phyloP scores from a whole-genome alignment of 2,329 filamentous ascomycete species.

The Aspergillus sp. region DNA sequence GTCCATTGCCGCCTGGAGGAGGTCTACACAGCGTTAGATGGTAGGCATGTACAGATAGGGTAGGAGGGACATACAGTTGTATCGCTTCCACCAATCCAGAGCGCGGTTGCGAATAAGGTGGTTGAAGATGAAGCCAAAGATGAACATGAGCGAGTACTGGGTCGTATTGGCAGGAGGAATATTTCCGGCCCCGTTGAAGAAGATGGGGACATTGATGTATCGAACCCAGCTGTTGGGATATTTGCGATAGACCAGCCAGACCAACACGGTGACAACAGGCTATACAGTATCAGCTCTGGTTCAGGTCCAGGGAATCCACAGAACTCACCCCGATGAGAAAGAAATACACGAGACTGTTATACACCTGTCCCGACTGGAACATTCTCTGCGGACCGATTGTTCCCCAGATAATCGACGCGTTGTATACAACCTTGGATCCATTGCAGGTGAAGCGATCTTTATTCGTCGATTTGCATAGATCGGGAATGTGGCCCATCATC shows the following conservation, averaged over 20 bases:
- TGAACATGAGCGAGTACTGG: conserved; percentile 29
- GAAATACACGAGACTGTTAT: conserved; percentile 27
- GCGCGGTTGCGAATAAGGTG: conserved; percentile 23
- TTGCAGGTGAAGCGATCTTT: conserved; percentile 28
- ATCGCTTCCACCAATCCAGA: conserved; percentile 29
- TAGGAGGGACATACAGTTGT: conserved; percentile 19
- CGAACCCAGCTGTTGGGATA: conserved; percentile 27
- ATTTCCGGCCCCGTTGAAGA: conserved; percentile 29
- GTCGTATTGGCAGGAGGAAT: conserved; percentile 29
- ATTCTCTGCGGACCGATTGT: conserved; percentile 29
- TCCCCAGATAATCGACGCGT: conserved; percentile 29
- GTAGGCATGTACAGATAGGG: neutral
- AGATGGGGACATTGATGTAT: conserved; percentile 30
- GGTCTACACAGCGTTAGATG: neutral
- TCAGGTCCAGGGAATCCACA: neutral
- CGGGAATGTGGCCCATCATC: conserved; percentile 24
- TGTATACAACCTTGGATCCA: conserved; percentile 29
- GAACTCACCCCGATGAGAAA: conserved; percentile 24
- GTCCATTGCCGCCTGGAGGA: conserved; percentile 28
- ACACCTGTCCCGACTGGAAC: conserved; percentile 26
- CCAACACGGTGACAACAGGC: conserved; percentile 24
- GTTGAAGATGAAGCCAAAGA: conserved; percentile 28
- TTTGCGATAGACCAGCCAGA: conserved; percentile 22
- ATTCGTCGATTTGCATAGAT: conserved; percentile 24
- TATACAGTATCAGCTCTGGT: neutral